Conservation (phyloP, 371 early-diverging fungal species). For the Haplosporangium sp. region DNA sequence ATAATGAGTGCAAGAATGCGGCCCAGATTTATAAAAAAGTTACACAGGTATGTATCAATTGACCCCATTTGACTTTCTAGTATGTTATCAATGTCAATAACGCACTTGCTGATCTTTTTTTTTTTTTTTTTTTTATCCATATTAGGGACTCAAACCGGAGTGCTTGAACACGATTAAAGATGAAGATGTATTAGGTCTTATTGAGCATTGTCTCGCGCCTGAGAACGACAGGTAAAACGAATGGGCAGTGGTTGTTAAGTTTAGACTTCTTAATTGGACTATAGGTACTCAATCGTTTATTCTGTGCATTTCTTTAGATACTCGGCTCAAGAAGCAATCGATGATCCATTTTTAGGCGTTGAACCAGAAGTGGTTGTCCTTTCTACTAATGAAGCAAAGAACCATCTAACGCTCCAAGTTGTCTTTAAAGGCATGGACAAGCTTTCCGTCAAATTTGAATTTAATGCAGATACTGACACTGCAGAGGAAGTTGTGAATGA, state of each 20-base stretch:
- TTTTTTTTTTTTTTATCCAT: background rate
- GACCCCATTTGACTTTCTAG: too few relatives aligned
- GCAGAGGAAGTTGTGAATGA: constrained; percentile 92
- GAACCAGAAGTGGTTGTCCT: constrained; percentile 83
- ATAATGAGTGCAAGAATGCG: constrained; percentile 89
- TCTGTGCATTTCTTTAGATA: constrained; percentile 55
- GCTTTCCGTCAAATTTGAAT: constrained; percentile 89
- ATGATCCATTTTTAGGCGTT: constrained; percentile 85
- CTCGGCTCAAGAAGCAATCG: constrained; percentile 81
- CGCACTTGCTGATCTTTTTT: background rate
- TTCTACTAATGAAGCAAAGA: constrained; percentile 71
- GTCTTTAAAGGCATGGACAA: constrained; percentile 86
- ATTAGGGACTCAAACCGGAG: constrained; percentile 84
- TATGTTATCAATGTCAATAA: too few relatives aligned
- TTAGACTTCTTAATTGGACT: background rate
- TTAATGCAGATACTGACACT: constrained; percentile 89
- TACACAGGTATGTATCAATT: constrained; percentile 58
- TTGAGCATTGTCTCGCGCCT: constrained; percentile 79
- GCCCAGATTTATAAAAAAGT: constrained; percentile 91
- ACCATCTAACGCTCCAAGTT: constrained; percentile 79
- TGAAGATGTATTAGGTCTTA: constrained; percentile 81
- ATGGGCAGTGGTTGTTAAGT: background rate
- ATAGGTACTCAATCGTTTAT: background rate
- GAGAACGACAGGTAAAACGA: constrained; percentile 73
- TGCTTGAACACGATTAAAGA: constrained; percentile 77